phyloP scores from a whole-genome alignment of 2,329 filamentous ascomycete genomes.

The Venturia nashicola region DNA sequence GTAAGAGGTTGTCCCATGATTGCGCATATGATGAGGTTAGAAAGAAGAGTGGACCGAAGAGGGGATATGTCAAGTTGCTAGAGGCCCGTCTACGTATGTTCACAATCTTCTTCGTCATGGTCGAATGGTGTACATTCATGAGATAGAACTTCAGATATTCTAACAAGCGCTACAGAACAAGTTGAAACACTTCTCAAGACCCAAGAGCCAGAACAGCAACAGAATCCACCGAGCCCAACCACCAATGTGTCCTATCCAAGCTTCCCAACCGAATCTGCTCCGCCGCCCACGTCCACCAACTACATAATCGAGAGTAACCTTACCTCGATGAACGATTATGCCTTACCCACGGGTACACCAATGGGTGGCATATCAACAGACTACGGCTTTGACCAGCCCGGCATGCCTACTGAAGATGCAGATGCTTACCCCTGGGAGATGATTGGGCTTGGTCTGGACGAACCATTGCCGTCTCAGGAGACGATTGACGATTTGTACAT shows the following conservation, averaged over 20 bases:
- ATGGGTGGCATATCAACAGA: background rate
- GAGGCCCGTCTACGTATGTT: constrained; percentile 80
- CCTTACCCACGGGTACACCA: background rate
- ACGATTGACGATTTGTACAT: constrained; percentile 74
- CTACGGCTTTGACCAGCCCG: constrained; percentile 9
- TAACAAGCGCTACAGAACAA: constrained; percentile 49
- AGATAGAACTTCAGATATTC: background rate
- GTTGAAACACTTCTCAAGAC: constrained; percentile 84
- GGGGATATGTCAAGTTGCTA: constrained; percentile 86
- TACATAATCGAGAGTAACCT: constrained; percentile 1
- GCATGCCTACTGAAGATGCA: constrained; percentile 4
- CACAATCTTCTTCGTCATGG: background rate
- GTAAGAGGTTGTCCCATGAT: constrained; percentile 70
- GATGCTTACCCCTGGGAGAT: constrained; percentile 67
- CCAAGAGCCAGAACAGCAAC: constrained; percentile 29
- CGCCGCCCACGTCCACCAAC: background rate
- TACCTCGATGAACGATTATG: background rate
- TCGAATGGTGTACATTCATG: background rate
- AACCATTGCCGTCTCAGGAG: constrained; percentile 65
- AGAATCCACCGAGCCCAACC: background rate
- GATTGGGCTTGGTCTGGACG: constrained; percentile 69
- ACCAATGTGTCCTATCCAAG: background rate
- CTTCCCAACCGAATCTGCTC: background rate
- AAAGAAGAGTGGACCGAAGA: constrained; percentile 88
- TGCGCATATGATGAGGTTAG: constrained; percentile 88